Percentiles rank a stretch among this genome's conserved stretches.
phyloP scores from a whole-genome alignment of 75 land plant species.

The Pinus albicaulis region DNA sequence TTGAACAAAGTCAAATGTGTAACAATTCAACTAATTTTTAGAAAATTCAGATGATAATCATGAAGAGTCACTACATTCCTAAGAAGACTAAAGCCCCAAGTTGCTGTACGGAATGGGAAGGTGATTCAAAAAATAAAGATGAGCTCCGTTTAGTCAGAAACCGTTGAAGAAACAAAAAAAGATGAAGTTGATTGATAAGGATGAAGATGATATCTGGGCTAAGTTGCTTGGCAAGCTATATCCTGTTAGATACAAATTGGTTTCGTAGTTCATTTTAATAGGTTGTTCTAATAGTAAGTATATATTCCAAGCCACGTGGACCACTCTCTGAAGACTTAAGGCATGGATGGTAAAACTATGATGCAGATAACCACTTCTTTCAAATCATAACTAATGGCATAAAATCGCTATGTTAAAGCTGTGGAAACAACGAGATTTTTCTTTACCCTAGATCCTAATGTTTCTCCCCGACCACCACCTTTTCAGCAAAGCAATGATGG shows the following conservation, averaged over 20 bases:
- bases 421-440: conserved; percentile 73
- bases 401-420: not conserved
- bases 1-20: too few species aligned
- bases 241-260: conserved; percentile 51
- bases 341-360: conserved; percentile 70
- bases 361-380: conserved; percentile 17
- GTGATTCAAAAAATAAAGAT: too few species aligned
- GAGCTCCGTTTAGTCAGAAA: too few species aligned
- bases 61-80: too few species aligned
- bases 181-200: too few species aligned
- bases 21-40: too few species aligned
- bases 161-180: too few species aligned
- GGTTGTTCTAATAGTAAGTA: conserved; percentile 78
- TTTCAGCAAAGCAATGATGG: conserved; percentile 48
- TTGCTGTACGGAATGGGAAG: too few species aligned
- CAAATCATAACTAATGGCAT: conserved; percentile 24
- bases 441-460: conserved; percentile 91
- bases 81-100: too few species aligned
- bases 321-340: conserved; percentile 60
- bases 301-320: conserved; percentile 69
- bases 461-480: conserved; percentile 56
- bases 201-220: conserved; percentile 68
- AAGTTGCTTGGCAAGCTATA: conserved; percentile 84
- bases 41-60: too few species aligned
- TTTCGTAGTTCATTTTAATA: conserved; percentile 66